Conservation (phyloP, 305 asterid genomes). For the Solanum aculeatissimum region DNA sequence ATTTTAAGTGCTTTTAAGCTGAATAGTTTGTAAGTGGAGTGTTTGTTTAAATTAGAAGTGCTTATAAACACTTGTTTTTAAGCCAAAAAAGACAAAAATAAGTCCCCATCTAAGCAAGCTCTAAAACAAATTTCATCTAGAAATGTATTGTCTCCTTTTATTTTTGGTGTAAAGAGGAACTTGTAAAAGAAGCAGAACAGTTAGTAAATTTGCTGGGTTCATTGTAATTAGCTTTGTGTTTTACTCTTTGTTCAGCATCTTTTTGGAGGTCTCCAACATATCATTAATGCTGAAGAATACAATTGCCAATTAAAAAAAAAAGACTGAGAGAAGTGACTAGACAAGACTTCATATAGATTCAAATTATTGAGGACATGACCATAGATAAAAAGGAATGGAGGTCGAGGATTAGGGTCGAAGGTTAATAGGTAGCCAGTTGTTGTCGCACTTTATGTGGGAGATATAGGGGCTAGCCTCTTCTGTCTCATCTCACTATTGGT, state of each 20-base stretch:
- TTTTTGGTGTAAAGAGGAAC: background rate
- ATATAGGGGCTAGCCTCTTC: background rate
- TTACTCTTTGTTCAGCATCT: background rate
- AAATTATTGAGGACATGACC: background rate
- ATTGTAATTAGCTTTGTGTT: background rate
- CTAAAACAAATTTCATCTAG: background rate
- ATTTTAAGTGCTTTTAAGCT: no score
- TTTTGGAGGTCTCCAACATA: background rate
- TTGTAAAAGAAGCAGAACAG: background rate
- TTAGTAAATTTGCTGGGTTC: background rate
- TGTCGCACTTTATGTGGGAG: background rate
- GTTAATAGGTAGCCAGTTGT: background rate
- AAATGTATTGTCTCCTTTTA: background rate
- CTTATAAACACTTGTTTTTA: no score
- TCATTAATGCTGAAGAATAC: background rate
- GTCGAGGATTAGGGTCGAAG: background rate
- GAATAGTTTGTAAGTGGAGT: no score
- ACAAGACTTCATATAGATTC: background rate
- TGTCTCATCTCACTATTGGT: background rate
- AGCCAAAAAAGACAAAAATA: no score
- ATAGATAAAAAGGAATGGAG: background rate
- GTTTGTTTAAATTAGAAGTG: no score
- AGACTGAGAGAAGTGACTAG: background rate
- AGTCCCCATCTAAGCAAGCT: no score
- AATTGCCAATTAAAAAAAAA: background rate